Conservation (phyloP, 768 basidiomycete genomes). For the Mycena venus region DNA sequence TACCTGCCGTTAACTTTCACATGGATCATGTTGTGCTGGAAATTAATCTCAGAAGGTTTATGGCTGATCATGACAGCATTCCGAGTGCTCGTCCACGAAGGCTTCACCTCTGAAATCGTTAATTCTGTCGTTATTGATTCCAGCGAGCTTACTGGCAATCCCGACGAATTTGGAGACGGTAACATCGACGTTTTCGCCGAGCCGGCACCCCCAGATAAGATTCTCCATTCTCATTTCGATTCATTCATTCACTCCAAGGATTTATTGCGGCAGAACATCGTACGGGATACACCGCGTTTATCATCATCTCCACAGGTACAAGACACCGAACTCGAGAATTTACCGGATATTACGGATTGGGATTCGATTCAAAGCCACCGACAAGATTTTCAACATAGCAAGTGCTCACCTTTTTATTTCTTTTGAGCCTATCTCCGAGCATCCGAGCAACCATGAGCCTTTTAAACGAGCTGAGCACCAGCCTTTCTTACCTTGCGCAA, state of each 20-base stretch:
- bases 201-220: neutral
- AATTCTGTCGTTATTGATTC: too few species aligned
- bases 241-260: neutral
- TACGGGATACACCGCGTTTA: neutral
- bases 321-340: neutral
- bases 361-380: neutral
- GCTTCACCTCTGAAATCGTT: too few species aligned
- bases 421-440: neutral
- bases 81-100: neutral
- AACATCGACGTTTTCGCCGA: neutral
- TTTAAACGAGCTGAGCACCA: conserved; percentile 1
- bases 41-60: neutral
- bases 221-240: neutral
- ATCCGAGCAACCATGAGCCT: neutral
- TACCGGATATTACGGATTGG: neutral
- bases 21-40: neutral
- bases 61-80: neutral
- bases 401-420: neutral
- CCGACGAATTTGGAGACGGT: neutral
- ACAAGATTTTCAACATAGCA: neutral
- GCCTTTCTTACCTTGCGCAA: neutral
- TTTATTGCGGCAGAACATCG: neutral
- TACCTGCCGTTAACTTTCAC: neutral
- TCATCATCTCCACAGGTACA: neutral
- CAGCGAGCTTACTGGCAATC: neutral